Base-by-base conservation (phyloP, 2,329 filamentous ascomycete genomes). In the Hypocrella siamensis region DNA sequence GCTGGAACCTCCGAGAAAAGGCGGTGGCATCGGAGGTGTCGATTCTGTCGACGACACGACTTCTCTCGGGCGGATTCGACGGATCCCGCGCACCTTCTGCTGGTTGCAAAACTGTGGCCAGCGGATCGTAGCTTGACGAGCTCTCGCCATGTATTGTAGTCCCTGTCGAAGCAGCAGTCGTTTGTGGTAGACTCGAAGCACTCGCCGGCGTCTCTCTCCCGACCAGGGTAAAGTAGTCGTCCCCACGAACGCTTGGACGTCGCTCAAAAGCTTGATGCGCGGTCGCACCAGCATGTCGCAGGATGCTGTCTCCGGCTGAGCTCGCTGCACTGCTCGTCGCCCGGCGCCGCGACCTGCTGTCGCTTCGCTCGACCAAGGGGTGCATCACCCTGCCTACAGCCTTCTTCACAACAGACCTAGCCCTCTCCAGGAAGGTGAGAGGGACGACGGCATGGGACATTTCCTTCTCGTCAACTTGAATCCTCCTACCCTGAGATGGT, bases 401-500 rank as follows among this genome's bases (percentile, higher is more conserved):
- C 47, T 78, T 78, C 54, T 76, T 77, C 31, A 92, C 69, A 25
- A 75, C 81, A 10, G 81, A 92, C 29, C 76, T 74, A 31, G 90
- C 80, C 21, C 84, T 77, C 47, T 93, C 83, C 15, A 96, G 65
- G 39, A 94, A 75, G 6, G 79, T 86, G 31, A 94, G 73, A 22
- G 86, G 86, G 12, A 93, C 79, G 34, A 98, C 90, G 35, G 90
- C 90, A 34, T 75, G 73, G 28, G 84, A 86, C 46, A 98, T 75
- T 55, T 98, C 90, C 47, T 76, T 76, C 42, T 83, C 84, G 36
- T 93, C 86, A 30, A 96, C 83, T 51, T 94, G 79, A 45, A 98
- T 96, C 54, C 75, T 84, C 49, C 79, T 76, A 41, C 84, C 85
- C 35, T 81, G 73, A 19, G 75, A 78, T 37, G 78, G 78, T 22